A percentile compares a stretch with the other conserved stretches of the same genome.
phyloP scores from a whole-genome alignment of 2,329 filamentous ascomycete genomes.

The Phoma herbarum region DNA sequence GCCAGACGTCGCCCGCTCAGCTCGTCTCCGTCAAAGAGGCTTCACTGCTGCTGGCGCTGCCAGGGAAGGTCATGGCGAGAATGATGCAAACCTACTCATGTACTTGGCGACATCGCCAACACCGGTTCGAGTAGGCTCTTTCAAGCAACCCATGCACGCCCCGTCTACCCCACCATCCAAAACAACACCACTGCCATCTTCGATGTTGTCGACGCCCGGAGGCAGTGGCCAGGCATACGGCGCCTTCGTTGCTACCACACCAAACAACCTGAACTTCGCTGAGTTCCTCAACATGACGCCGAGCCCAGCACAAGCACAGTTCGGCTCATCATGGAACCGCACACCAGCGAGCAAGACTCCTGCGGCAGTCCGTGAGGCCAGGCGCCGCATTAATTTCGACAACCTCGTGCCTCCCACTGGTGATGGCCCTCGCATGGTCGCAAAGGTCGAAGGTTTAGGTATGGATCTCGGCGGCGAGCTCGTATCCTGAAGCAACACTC shows the following conservation, averaged over 20 bases:
- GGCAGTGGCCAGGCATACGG: conserved; percentile 66
- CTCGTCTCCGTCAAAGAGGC: conserved; percentile 52
- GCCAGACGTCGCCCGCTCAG: conserved; percentile 51
- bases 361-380: conserved; percentile 70
- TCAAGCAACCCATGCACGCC: conserved; percentile 58
- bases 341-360: conserved; percentile 75
- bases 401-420: conserved; percentile 67
- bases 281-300: conserved; percentile 98
- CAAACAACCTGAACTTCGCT: conserved; percentile 88
- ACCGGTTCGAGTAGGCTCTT: conserved; percentile 68
- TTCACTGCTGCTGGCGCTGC: conserved; percentile 51
- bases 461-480: conserved; percentile 74
- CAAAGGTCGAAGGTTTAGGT: conserved; percentile 63
- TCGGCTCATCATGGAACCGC: conserved; percentile 68
- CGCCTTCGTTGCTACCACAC: conserved; percentile 77
- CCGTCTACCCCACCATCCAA: conserved; percentile 65
- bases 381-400: conserved; percentile 84
- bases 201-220: conserved; percentile 87
- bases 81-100: conserved; percentile 84
- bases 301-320: conserved; percentile 79
- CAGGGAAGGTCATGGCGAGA: conserved; percentile 70
- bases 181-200: conserved; percentile 73
- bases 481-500: conserved; percentile 53
- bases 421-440: conserved; percentile 55
- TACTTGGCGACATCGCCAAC: conserved; percentile 93